Conservation (phyloP, 1,284 basidiomycete species). For the Puccinia triticina region DNA sequence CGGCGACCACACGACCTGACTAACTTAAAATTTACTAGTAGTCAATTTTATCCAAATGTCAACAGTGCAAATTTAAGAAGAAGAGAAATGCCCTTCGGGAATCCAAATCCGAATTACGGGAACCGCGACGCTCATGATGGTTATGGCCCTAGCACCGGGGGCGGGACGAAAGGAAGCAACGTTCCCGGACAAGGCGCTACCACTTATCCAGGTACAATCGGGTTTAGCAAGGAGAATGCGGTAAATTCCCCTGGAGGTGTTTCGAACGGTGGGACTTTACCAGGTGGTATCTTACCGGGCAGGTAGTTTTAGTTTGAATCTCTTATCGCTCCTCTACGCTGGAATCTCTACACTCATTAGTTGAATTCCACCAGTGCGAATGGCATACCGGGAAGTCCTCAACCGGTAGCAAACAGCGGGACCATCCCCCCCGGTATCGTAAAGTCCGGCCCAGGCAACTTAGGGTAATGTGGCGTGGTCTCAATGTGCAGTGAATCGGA, state of each 20-base stretch:
- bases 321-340: neutral
- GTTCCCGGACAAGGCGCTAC: neutral
- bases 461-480: neutral
- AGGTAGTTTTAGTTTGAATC: neutral
- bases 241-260: neutral
- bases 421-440: neutral
- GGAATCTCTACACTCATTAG: neutral
- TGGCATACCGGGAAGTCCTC: neutral
- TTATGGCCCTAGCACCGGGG: neutral
- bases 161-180: neutral
- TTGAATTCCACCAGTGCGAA: neutral
- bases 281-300: neutral
- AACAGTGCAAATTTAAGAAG: conserved; percentile 4
- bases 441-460: neutral
- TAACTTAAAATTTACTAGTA: neutral
- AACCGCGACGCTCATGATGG: conserved; percentile 4
- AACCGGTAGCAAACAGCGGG: neutral
- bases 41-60: conserved; percentile 11
- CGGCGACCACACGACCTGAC: neutral
- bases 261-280: neutral
- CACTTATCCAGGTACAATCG: neutral
- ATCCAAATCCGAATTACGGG: conserved; percentile 7
- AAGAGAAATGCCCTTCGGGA: conserved; percentile 11
- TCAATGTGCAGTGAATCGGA: neutral
- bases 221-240: neutral